A percentile compares a stretch with the other conserved stretches of the same genome.
phyloP scores from a whole-genome alignment of 805 yeast species.

The Debaryomyces hansenii region DNA sequence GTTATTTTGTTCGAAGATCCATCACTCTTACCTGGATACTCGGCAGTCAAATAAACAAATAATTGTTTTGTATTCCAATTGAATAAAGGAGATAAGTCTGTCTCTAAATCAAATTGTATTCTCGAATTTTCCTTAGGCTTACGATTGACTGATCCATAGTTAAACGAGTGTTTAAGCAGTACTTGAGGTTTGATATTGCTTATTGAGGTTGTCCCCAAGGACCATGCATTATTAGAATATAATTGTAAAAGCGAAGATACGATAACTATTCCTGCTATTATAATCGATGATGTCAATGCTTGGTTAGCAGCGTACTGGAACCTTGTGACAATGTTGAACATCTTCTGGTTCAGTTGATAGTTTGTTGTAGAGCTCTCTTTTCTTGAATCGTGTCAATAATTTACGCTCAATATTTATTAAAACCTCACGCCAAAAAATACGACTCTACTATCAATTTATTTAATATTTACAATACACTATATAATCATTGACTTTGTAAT shows the following conservation, averaged over 20 bases:
- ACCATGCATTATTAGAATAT: slow-evolving; percentile 44
- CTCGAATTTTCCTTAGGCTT: slow-evolving; percentile 76
- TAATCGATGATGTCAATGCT: slow-evolving; percentile 50
- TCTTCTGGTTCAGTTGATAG: slow-evolving; percentile 5
- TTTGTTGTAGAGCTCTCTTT: too few relatives aligned
- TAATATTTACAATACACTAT: not conserved
- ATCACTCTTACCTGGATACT: slow-evolving; percentile 55
- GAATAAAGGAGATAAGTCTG: slow-evolving; percentile 76
- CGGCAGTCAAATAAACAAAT: slow-evolving; percentile 88
- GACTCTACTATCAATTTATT: not conserved
- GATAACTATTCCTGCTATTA: slow-evolving; percentile 49
- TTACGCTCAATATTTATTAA: not conserved
- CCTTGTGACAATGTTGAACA: slow-evolving; percentile 36
- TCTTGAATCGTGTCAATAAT: slow-evolving; percentile 1
- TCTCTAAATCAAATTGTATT: slow-evolving; percentile 68
- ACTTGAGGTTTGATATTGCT: slow-evolving; percentile 38
- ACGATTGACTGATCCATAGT: slow-evolving; percentile 66
- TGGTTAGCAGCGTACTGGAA: slow-evolving; percentile 53
- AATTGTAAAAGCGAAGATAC: slow-evolving; percentile 52
- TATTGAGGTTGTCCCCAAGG: slow-evolving; percentile 35
- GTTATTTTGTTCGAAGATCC: slow-evolving; percentile 65
- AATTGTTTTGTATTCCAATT: slow-evolving; percentile 97
- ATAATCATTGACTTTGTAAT: slow-evolving; percentile 1
- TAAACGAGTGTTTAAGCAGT: slow-evolving; percentile 52
- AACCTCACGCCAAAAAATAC: not conserved